A percentile compares a stretch with the other conserved stretches of the same genome.
These are phyloP conservation scores for Aspergillus sp. DNA, from an alignment of 2,329 filamentous ascomycete genomes.

Conservation along the genomic window DNA sequence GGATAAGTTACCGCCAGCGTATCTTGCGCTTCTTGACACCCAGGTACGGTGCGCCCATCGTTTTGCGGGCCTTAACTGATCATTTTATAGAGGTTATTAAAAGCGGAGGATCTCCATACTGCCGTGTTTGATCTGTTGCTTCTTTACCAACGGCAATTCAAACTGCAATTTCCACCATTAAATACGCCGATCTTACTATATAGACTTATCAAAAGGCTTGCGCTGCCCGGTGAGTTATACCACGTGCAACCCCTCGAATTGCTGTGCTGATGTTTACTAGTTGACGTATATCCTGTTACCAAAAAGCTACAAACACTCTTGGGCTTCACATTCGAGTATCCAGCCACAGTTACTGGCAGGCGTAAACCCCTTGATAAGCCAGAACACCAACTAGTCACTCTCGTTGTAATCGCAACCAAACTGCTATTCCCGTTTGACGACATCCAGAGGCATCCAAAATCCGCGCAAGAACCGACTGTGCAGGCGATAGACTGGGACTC, in stretches of 20 bases:
- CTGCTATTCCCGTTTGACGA: conserved; percentile 73
- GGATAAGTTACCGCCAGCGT: conserved; percentile 44
- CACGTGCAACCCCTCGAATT: background rate
- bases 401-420: conserved; percentile 75
- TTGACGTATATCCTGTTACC: conserved; percentile 51
- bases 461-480: conserved; percentile 56
- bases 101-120: conserved; percentile 61
- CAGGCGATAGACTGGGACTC: conserved; percentile 69
- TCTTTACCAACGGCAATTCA: conserved; percentile 67
- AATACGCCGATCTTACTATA: conserved; percentile 70
- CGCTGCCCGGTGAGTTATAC: conserved; percentile 66
- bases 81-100: conserved; percentile 37
- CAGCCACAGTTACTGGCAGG: conserved; percentile 40
- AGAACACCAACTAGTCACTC: conserved; percentile 70
- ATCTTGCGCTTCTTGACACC: conserved; percentile 41
- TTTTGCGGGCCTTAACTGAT: conserved; percentile 1
- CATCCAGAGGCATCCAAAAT: conserved; percentile 51
- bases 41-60: conserved; percentile 25
- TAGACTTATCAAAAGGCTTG: conserved; percentile 68
- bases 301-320: conserved; percentile 57
- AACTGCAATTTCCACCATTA: conserved; percentile 69
- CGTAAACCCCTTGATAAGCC: conserved; percentile 59
- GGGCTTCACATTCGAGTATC: conserved; percentile 59
- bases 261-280: conserved; percentile 17
- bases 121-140: conserved; percentile 62